These are phyloP conservation scores for Tolypocladium nubicola DNA, from an alignment of 2,329 filamentous ascomycete species.

Conservation along the genomic window DNA sequence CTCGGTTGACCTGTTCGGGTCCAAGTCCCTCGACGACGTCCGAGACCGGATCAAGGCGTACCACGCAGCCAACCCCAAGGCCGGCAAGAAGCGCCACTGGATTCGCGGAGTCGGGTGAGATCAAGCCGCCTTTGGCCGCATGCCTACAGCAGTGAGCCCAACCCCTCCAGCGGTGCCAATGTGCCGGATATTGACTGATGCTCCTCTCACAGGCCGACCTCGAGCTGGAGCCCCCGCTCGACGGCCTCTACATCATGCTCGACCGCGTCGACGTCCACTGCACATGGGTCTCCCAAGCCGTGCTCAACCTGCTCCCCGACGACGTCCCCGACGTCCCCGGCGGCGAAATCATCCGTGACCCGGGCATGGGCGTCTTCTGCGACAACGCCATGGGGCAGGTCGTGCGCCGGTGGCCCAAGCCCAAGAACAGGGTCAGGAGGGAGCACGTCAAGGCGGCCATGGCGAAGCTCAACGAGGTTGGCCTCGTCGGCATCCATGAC, in stretches of 20 bases:
- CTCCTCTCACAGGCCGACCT: slow-evolving; percentile 37
- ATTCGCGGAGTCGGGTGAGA: slow-evolving; percentile 61
- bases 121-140: slow-evolving; percentile 51
- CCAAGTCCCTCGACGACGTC: slow-evolving; percentile 43
- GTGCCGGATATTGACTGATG: neutral
- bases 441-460: slow-evolving; percentile 49
- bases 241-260: slow-evolving; percentile 54
- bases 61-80: slow-evolving; percentile 33
- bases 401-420: slow-evolving; percentile 44
- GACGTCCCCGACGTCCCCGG: slow-evolving; percentile 45
- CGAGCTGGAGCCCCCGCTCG: slow-evolving; percentile 38
- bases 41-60: slow-evolving; percentile 41
- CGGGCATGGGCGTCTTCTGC: slow-evolving; percentile 59
- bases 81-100: slow-evolving; percentile 48
- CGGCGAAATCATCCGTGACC: slow-evolving; percentile 50
- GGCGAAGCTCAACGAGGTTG: slow-evolving; percentile 49
- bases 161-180: neutral
- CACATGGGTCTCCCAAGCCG: slow-evolving; percentile 55
- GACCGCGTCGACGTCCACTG: slow-evolving; percentile 63
- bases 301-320: slow-evolving; percentile 48
- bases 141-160: slow-evolving; percentile 51
- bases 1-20: slow-evolving; percentile 53
- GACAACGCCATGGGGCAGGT: slow-evolving; percentile 62
- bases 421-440: slow-evolving; percentile 38
- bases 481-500: slow-evolving; percentile 59